phyloP scores from a whole-genome alignment of 1,284 basidiomycete genomes.

The Marasmius tenuissimus region DNA sequence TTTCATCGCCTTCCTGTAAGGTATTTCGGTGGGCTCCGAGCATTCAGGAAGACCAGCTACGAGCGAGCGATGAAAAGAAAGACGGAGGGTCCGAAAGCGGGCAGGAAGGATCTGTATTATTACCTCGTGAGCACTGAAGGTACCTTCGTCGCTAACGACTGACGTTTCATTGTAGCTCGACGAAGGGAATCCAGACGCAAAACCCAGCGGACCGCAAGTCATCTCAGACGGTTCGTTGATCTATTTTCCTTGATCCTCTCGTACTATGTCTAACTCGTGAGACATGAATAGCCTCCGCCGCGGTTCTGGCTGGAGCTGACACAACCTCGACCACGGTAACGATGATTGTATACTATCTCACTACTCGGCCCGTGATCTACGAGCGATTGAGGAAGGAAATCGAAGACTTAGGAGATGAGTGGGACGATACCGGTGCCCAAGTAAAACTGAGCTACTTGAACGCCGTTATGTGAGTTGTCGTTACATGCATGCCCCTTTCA shows the following conservation, averaged over 20 bases:
- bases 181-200: background rate
- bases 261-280: too few relatives aligned
- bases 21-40: slow-evolving; percentile 2
- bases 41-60: slow-evolving; percentile 18
- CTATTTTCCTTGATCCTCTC: too few relatives aligned
- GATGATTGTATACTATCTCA: too few relatives aligned
- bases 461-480: background rate
- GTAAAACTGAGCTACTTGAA: background rate
- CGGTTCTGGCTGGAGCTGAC: too few relatives aligned
- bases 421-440: background rate
- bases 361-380: background rate
- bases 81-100: slow-evolving; percentile 24
- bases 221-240: too few relatives aligned
- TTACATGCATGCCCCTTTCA: background rate
- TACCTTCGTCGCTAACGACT: background rate
- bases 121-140: slow-evolving; percentile 28
- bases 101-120: slow-evolving; percentile 35
- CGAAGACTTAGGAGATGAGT: slow-evolving; percentile 19
- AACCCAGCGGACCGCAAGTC: background rate
- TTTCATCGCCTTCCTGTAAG: slow-evolving; percentile 20
- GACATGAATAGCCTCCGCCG: too few relatives aligned
- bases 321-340: too few relatives aligned
- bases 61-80: slow-evolving; percentile 20
- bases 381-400: slow-evolving; percentile 22
- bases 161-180: background rate